Evolutionary conservation across 1,139 yeast genomes (phyloP), one percentile per base, ranked within the genome.

Genomic region (Nakaseomyces kungkrabaensis): DNA sequence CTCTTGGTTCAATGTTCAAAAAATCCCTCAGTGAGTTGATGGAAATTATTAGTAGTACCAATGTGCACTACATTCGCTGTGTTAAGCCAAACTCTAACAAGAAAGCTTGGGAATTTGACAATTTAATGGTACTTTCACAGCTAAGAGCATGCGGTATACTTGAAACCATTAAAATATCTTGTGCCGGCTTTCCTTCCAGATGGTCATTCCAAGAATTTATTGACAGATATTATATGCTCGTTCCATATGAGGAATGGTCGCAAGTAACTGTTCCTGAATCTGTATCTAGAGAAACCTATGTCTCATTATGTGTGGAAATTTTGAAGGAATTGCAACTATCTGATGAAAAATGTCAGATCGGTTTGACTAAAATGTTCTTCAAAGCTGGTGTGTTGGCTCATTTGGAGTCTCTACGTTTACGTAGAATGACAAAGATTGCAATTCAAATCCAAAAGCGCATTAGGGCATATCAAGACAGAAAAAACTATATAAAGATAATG

Each of bases 91-190:
- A 94, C 68, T 97, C 90, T 61, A 83, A 82, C 54, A 94, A 94
- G 69, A 85, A 82, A 53, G 96, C 98, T 4, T 94, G 98, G 98
- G 85, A 84, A 66, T 94, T 92, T 70, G 96, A 90, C 64, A 89
- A 96, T 34, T 76, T 90, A 48, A 90, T 94, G 97, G 98, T 94
- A 41, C 75, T 94, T 56, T 85, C 96, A 9, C 99, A 94, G 69
- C 76, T 94, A 58, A 81, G 98, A 65, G 98, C 98, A 13, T 94
- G 98, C 75, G 99, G 99, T 82, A 98, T 94, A 49, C 75, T 94
- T 60, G 99, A 94, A 69, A 94, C 98, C 1, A 94, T 94, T 65
- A 77, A 97, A 64, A 94, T 94, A 48, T 90, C 97, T 5, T 90
- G 97, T 71, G 98, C 96, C 48, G 99, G 99, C 40, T 94, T 89